These are phyloP conservation scores for Seiridium cupressi DNA, from an alignment of 2,329 filamentous ascomycete genomes.

Conservation along the genomic window DNA sequence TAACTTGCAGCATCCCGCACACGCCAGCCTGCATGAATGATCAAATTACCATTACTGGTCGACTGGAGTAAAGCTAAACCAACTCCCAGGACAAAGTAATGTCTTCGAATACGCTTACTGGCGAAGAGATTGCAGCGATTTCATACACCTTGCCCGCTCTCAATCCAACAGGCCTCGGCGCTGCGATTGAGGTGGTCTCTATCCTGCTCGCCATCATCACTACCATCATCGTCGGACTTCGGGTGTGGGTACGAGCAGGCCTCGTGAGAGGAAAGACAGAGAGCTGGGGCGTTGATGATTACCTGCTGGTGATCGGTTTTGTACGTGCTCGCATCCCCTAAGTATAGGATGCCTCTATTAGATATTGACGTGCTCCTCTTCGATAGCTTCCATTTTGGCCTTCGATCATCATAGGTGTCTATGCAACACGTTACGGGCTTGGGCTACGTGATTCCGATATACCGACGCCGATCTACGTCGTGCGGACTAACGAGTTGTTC, in stretches of 20 bases:
- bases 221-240: neutral
- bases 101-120: neutral
- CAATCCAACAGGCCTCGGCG: neutral
- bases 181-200: neutral
- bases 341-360: neutral
- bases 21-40: no score
- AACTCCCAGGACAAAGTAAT: neutral
- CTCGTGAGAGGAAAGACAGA: neutral
- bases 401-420: neutral
- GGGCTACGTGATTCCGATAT: neutral
- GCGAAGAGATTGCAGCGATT: neutral
- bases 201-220: neutral
- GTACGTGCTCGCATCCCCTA: neutral
- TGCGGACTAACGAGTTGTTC: slow-evolving; percentile 9
- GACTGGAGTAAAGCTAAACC: no score
- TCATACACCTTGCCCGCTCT: neutral
- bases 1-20: no score
- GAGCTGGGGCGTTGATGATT: neutral
- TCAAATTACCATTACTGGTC: no score
- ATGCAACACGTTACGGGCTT: neutral
- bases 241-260: neutral
- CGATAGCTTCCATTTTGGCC: neutral
- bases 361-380: neutral
- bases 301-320: neutral
- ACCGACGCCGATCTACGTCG: neutral